Conservation (phyloP, 2,329 filamentous ascomycete genomes). For the Trichoderma polysporum region DNA sequence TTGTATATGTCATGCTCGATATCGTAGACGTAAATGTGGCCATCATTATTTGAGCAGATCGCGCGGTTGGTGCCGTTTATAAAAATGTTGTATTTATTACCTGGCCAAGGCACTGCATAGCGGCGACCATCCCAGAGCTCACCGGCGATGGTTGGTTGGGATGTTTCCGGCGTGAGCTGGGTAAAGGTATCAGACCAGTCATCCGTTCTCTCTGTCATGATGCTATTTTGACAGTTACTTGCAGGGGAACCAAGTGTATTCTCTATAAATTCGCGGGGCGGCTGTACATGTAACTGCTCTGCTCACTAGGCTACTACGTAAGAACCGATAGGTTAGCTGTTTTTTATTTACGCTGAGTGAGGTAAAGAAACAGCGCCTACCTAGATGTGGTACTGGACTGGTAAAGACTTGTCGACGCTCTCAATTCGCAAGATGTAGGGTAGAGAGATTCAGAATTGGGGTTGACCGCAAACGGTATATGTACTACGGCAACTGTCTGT, state of each 20-base stretch:
- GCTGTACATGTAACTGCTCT: not conserved
- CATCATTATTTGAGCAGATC: slow-evolving; percentile 19
- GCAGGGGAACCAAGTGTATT: not conserved
- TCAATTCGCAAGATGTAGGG: not conserved
- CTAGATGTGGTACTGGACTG: not conserved
- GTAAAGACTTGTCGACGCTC: not conserved
- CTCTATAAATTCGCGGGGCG: not conserved
- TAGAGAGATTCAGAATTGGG: not conserved
- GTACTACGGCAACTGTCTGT: not conserved
- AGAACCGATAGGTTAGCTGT: not conserved
- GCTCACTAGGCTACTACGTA: not conserved
- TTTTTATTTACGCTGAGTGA: no score
- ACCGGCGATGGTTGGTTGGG: not conserved
- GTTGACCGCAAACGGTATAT: not conserved
- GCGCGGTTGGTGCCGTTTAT: slow-evolving; percentile 14
- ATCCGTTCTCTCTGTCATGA: not conserved
- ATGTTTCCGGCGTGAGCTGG: not conserved
- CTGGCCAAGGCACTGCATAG: slow-evolving; percentile 24
- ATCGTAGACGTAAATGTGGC: not conserved
- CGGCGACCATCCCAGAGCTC: not conserved
- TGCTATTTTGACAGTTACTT: not conserved
- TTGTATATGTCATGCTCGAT: not conserved
- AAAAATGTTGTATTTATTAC: slow-evolving; percentile 23
- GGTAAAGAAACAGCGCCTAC: not conserved
- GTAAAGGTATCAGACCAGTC: not conserved